Evolutionary conservation across 768 basidiomycete genomes (phyloP).

Genomic region (Tricholoma matsutake): DNA sequence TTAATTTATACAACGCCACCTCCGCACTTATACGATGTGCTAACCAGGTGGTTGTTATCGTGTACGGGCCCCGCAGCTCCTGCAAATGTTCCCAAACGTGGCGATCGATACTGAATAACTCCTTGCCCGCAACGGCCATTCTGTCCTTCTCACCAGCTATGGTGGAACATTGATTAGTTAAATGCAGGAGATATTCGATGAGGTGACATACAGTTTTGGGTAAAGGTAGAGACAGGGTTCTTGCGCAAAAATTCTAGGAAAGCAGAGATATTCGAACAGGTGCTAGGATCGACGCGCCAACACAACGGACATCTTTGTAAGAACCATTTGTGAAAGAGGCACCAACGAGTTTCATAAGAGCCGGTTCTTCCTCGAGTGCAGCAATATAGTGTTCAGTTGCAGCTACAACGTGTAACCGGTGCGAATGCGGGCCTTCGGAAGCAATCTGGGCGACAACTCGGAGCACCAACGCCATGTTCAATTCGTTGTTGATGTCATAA

Average conservation of each 20-base stretch:
- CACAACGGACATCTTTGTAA: neutral
- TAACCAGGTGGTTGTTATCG: neutral
- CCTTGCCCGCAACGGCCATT: neutral
- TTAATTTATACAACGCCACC: neutral
- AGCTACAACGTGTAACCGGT: neutral
- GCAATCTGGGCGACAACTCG: neutral
- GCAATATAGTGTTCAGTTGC: no score
- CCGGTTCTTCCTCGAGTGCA: neutral
- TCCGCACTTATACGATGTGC: neutral
- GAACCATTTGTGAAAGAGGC: neutral
- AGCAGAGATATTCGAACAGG: neutral
- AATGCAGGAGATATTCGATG: neutral
- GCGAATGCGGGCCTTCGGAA: neutral
- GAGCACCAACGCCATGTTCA: neutral
- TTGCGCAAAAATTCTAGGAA: neutral
- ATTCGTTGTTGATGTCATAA: neutral
- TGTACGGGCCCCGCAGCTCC: neutral
- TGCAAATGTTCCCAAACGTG: neutral
- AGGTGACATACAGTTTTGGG: neutral
- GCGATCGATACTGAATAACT: neutral
- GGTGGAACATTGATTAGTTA: neutral
- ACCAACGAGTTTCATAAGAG: neutral
- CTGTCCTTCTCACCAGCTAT: neutral
- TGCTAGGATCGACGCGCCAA: neutral
- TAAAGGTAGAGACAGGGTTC: neutral